Conservation (phyloP, 108 stramenopile genomes). For the Nitzschia putrida region DNA sequence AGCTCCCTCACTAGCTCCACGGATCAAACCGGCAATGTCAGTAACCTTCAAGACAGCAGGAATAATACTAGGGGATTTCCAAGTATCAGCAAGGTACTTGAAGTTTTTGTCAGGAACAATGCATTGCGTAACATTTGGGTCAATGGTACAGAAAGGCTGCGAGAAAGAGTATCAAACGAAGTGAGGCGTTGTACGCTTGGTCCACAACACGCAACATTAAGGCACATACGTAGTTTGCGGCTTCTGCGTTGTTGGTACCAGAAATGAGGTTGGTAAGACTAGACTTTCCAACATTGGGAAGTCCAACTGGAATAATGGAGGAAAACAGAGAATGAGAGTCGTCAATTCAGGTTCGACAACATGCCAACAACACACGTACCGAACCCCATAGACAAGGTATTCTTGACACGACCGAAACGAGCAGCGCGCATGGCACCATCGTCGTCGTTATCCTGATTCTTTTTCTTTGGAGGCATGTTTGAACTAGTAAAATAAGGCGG, state of each 20-base stretch:
- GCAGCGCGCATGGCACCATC: conserved; percentile 80
- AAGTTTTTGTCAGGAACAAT: conserved; percentile 98
- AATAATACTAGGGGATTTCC: conserved; percentile 81
- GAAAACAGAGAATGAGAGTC: conserved; percentile 21
- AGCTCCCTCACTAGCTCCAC: conserved; percentile 97
- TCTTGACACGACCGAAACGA: conserved; percentile 90
- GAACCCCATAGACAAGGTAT: conserved; percentile 88
- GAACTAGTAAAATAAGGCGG: too few relatives aligned
- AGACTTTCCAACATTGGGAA: conserved; percentile 98
- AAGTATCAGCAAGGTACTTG: conserved; percentile 90
- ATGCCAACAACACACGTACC: conserved; percentile 30
- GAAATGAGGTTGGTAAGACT: conserved; percentile 88
- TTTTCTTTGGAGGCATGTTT: conserved; percentile 86
- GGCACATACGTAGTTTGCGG: conserved; percentile 69
- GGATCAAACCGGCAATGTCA: conserved; percentile 99
- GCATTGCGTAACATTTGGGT: conserved; percentile 96
- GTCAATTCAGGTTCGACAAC: not conserved
- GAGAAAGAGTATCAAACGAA: conserved; percentile 3
- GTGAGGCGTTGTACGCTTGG: too few relatives aligned
- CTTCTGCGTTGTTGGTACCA: conserved; percentile 83
- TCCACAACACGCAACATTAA: too few relatives aligned
- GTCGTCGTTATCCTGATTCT: conserved; percentile 71
- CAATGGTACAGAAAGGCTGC: conserved; percentile 98
- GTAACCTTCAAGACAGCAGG: conserved; percentile 95
- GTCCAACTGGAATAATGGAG: conserved; percentile 58